Conservation (phyloP, 768 basidiomycete species). For the Tulasnella sp. region DNA sequence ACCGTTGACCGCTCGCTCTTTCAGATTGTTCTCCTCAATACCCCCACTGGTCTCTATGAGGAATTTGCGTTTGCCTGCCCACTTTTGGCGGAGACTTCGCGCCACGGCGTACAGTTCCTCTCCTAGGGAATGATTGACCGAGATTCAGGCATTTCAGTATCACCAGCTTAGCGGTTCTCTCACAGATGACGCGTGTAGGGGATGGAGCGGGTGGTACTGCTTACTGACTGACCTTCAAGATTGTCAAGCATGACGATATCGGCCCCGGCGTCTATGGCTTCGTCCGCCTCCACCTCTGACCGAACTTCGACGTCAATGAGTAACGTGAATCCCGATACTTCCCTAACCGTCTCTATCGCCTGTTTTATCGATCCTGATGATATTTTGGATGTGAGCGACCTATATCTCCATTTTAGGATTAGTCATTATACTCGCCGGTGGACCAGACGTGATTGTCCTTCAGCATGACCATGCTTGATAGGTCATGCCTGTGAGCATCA, state of each 20-base stretch:
- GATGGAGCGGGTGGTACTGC: not conserved
- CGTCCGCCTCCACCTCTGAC: constrained; percentile 84
- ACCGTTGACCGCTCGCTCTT: constrained; percentile 80
- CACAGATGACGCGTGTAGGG: constrained; percentile 6
- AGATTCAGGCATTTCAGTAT: not conserved
- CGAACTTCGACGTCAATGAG: constrained; percentile 92
- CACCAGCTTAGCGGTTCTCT: constrained; percentile 34
- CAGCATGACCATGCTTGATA: constrained; percentile 99
- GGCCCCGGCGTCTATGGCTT: constrained; percentile 95
- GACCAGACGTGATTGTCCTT: constrained; percentile 99
- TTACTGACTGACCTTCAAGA: constrained; percentile 56
- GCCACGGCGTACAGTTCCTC: constrained; percentile 65
- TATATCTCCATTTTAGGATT: not conserved
- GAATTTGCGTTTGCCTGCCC: constrained; percentile 78
- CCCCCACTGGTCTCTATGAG: constrained; percentile 92
- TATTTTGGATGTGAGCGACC: constrained; percentile 34
- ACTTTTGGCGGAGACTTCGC: constrained; percentile 66
- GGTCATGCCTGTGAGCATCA: constrained; percentile 90
- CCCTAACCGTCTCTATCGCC: constrained; percentile 79
- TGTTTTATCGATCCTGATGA: constrained; percentile 77
- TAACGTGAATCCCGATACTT: constrained; percentile 86
- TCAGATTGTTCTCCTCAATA: constrained; percentile 83
- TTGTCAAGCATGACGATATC: constrained; percentile 97
- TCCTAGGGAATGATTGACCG: constrained; percentile 16
- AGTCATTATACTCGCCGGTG: constrained; percentile 44